Conservation (phyloP, 345 rosid species). For the Melaleuca alternifolia region DNA sequence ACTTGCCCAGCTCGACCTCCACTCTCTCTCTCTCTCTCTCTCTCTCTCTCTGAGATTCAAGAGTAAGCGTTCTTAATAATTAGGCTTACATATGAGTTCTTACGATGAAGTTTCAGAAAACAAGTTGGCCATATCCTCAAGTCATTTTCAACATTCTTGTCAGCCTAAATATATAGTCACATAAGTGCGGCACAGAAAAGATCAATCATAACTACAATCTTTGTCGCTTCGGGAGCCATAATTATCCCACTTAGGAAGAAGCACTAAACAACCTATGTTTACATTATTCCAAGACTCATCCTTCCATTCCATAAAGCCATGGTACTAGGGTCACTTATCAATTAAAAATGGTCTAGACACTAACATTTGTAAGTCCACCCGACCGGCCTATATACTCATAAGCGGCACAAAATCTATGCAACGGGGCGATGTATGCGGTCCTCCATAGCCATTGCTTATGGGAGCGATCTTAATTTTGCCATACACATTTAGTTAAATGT, state of each 20-base stretch:
- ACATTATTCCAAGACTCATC: neutral
- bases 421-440: no score
- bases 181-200: neutral
- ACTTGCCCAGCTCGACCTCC: neutral
- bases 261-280: neutral
- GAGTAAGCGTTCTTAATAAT: neutral
- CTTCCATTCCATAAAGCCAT: neutral
- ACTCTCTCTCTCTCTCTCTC: no score
- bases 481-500: no score
- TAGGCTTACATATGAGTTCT: neutral
- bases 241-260: neutral
- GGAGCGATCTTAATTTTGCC: no score
- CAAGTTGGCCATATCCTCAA: neutral
- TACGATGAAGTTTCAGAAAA: neutral
- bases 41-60: neutral
- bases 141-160: neutral
- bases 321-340: neutral
- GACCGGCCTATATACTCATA: no score
- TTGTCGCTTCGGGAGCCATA: neutral
- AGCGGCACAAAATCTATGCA: no score
- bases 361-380: no score
- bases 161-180: neutral
- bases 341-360: neutral
- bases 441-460: no score
- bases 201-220: neutral